Evolutionary conservation across 441 rosid species (phyloP).

Genomic region (Croton laevigatus): DNA sequence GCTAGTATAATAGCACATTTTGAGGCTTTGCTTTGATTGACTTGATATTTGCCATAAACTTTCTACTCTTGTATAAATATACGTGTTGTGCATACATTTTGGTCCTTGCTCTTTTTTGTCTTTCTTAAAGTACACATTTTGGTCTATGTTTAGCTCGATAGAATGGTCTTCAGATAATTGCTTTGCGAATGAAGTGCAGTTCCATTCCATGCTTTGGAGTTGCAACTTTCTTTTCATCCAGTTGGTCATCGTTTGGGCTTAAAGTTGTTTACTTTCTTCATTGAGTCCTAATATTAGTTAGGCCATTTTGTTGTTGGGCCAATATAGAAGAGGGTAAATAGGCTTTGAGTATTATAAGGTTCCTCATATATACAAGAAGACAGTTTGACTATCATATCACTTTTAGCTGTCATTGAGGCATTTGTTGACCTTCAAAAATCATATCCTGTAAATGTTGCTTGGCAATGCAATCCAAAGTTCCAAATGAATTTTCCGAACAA

Average conservation of each 20-base stretch:
- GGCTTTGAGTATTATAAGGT: not conserved
- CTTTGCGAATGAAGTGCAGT: not conserved
- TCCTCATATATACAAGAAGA: not conserved
- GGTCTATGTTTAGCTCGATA: not conserved
- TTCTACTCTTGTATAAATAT: not conserved
- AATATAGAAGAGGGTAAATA: not conserved
- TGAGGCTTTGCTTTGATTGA: not conserved
- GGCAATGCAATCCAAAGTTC: not conserved
- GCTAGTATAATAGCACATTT: not conserved
- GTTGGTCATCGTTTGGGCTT: not conserved
- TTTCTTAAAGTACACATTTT: not conserved
- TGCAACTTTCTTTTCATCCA: not conserved
- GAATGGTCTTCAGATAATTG: not conserved
- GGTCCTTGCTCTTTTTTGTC: not conserved
- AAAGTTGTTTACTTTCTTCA: not conserved
- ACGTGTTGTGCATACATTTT: not conserved
- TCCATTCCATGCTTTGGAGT: not conserved
- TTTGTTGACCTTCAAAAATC: not conserved
- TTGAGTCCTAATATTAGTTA: not conserved
- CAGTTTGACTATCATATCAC: not conserved
- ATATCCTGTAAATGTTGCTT: not conserved
- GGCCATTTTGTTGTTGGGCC: too few species aligned
- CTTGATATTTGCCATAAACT: not conserved
- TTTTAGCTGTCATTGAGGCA: not conserved
- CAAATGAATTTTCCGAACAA: not conserved